Percentiles rank a stretch among this genome's conserved stretches.
Evolutionary conservation across 176 grass and related monocot species (phyloP).

Genomic region (Zea luxurians): DNA sequence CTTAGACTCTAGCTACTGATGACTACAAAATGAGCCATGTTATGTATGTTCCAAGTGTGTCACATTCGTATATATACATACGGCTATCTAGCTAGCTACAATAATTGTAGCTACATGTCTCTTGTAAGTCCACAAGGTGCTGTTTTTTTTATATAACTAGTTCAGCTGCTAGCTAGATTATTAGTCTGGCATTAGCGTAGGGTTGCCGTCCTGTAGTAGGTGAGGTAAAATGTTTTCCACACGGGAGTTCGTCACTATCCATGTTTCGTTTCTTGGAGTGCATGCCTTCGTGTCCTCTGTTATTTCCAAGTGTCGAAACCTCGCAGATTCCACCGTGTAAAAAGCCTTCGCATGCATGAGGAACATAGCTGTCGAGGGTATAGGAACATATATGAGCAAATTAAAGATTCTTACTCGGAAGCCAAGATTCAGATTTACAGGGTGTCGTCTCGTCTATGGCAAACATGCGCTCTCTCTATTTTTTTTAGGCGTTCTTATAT

Average conservation of each 20-base stretch:
- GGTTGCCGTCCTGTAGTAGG: conserved; percentile 33
- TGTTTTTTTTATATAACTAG: conserved; percentile 2
- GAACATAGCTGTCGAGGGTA: background rate
- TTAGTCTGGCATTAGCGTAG: conserved; percentile 26
- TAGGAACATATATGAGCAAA: background rate
- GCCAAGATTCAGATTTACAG: background rate
- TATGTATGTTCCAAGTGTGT: background rate
- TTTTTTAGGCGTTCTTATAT: background rate
- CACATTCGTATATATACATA: background rate
- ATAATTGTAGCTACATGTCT: background rate
- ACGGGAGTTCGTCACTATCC: conserved; percentile 1
- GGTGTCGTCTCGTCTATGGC: background rate
- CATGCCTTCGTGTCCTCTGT: conserved; percentile 11
- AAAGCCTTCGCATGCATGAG: background rate
- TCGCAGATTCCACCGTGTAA: conserved; percentile 8
- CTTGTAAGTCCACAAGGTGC: background rate
- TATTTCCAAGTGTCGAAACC: conserved; percentile 31
- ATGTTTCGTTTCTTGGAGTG: conserved; percentile 24
- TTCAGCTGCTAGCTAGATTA: conserved; percentile 20
- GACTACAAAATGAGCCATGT: background rate
- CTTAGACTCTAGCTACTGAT: background rate
- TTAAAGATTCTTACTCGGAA: background rate
- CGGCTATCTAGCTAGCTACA: background rate
- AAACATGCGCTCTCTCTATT: background rate
- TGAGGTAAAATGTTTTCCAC: conserved; percentile 16